Percentiles rank a stretch among this genome's conserved stretches.
These are phyloP conservation scores for Arabidopsis arenosa DNA, from an alignment of 345 rosid genomes.

Conservation along the genomic window DNA sequence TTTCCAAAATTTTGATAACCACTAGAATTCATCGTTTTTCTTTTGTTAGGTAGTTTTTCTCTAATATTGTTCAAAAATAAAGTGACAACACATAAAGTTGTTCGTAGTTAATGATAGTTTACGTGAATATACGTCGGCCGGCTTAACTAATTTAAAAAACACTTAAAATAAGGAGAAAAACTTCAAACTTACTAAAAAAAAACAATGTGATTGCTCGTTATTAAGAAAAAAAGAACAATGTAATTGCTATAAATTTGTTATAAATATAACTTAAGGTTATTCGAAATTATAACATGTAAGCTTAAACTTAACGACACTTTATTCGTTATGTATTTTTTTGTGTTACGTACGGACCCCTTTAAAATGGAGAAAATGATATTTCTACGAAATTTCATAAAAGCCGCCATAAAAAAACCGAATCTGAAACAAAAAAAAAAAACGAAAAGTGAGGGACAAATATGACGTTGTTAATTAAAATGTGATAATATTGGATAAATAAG, in stretches of 20 bases:
- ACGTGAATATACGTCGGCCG: neutral
- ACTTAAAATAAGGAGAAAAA: neutral
- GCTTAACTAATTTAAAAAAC: neutral
- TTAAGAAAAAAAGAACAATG: neutral
- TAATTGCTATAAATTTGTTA: neutral
- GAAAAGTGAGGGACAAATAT: neutral
- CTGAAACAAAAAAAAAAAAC: neutral
- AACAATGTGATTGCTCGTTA: neutral
- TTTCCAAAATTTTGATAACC: conserved; percentile 37
- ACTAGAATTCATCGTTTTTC: conserved; percentile 22
- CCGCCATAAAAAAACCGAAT: neutral
- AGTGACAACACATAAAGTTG: conserved; percentile 21
- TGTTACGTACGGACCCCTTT: neutral
- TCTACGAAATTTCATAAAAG: neutral
- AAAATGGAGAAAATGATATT: neutral
- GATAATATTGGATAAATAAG: neutral
- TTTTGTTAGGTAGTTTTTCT: conserved; percentile 30
- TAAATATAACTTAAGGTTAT: neutral
- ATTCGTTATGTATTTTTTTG: neutral
- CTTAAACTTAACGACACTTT: conserved; percentile 1
- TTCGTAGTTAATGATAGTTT: conserved; percentile 4
- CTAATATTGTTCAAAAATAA: neutral
- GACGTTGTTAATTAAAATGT: rapidly evolving
- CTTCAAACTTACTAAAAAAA: neutral
- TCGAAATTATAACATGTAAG: conserved; percentile 1